phyloP scores from a whole-genome alignment of 2,329 filamentous ascomycete species.

The Westerdykella sp. region DNA sequence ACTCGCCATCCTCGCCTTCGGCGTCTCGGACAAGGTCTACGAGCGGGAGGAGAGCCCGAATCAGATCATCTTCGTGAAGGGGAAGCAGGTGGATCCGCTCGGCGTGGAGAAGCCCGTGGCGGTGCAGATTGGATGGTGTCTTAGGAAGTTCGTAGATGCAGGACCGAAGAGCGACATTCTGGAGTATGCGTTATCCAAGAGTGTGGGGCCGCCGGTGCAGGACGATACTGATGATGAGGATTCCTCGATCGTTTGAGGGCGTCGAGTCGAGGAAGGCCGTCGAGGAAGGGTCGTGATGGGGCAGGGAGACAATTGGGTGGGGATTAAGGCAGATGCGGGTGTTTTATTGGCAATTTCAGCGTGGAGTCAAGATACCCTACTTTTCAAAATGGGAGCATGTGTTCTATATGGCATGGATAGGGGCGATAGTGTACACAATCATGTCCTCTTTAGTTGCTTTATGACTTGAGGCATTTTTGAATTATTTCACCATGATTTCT shows the following conservation, averaged over 20 bases:
- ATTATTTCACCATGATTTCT: no score
- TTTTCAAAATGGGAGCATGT: no score
- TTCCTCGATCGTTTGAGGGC: constrained; percentile 3
- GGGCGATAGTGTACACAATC: no score
- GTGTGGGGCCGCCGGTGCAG: constrained; percentile 35
- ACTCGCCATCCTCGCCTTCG: constrained; percentile 44
- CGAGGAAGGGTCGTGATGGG: background rate
- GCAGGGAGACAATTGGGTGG: background rate
- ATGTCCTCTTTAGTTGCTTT: no score
- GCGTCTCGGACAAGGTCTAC: constrained; percentile 43
- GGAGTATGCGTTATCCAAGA: constrained; percentile 39
- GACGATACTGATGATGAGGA: constrained; percentile 29
- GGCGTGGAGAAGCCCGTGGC: constrained; percentile 38
- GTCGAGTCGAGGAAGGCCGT: no score
- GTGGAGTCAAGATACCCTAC: background rate
- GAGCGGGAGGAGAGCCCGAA: constrained; percentile 44
- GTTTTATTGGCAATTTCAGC: background rate
- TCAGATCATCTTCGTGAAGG: constrained; percentile 44
- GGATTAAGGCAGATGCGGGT: background rate
- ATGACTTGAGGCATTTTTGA: no score
- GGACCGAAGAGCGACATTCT: constrained; percentile 41
- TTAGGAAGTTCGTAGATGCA: constrained; percentile 42
- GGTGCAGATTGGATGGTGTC: constrained; percentile 42
- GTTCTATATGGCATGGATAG: no score
- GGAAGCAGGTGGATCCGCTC: constrained; percentile 38